Conservation (phyloP, 1,284 basidiomycete genomes). For the Cystobasidium pallidum region DNA sequence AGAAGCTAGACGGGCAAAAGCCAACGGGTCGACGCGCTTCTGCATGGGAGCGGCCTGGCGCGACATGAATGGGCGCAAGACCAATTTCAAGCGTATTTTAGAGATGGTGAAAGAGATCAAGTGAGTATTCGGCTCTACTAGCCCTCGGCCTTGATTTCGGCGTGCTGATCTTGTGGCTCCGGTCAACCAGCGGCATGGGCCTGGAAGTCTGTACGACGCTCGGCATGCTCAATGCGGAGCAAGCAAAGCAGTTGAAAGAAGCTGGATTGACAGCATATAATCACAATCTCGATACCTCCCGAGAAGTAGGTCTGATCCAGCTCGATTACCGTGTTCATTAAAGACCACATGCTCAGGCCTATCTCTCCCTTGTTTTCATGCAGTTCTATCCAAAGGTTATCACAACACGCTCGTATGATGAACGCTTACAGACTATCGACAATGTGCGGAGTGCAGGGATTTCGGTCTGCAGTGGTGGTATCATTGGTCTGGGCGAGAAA, state of each 20-base stretch:
- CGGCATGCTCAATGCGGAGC: constrained; percentile 92
- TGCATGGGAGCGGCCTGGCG: constrained; percentile 99
- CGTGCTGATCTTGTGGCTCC: not conserved
- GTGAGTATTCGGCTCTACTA: constrained; percentile 58
- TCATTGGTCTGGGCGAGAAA: constrained; percentile 89
- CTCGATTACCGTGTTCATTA: not conserved
- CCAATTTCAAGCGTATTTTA: constrained; percentile 91
- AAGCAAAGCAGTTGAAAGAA: constrained; percentile 89
- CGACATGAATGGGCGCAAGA: constrained; percentile 88
- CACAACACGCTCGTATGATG: constrained; percentile 92
- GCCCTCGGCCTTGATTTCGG: constrained; percentile 63
- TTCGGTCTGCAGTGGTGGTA: constrained; percentile 95
- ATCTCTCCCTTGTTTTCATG: not conserved
- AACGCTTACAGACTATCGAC: constrained; percentile 83
- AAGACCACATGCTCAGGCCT: not conserved
- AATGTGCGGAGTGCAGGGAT: constrained; percentile 94
- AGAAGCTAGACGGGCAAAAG: constrained; percentile 82
- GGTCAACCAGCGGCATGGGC: constrained; percentile 55
- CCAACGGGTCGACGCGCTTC: constrained; percentile 93
- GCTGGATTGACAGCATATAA: constrained; percentile 97
- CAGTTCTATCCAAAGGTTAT: constrained; percentile 64
- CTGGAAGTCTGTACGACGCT: constrained; percentile 90
- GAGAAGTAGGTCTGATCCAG: constrained; percentile 78
- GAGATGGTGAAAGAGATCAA: constrained; percentile 76
- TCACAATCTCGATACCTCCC: constrained; percentile 96